Evolutionary conservation across 176 grass and related monocot genomes (phyloP).

Genomic region (Bothriochloa decipiens): DNA sequence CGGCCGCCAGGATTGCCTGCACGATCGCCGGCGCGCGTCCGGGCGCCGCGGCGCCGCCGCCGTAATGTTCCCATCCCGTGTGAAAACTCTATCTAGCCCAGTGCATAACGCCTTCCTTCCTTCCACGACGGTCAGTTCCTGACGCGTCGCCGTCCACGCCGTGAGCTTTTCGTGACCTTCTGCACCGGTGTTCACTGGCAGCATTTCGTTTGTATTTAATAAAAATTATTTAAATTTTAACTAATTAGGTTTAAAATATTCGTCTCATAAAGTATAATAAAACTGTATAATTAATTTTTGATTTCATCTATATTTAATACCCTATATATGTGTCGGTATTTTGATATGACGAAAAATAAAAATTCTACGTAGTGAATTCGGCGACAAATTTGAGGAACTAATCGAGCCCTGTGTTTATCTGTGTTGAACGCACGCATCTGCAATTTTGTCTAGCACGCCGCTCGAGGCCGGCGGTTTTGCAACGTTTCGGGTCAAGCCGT

Average conservation of each 20-base stretch:
- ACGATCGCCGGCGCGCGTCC: not conserved
- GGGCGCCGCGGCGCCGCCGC: not conserved
- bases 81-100: not conserved
- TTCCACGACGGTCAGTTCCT: not conserved
- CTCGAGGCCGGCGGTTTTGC: not conserved
- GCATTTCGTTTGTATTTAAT: no score
- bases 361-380: no score
- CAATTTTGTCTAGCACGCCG: not conserved
- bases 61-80: not conserved
- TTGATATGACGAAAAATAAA: no score
- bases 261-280: no score
- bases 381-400: no score
- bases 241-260: no score
- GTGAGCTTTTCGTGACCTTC: not conserved
- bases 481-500: no score
- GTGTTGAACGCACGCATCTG: slow-evolving; percentile 4
- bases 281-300: no score
- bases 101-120: not conserved
- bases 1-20: slow-evolving; percentile 10
- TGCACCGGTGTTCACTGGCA: not conserved
- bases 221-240: no score
- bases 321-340: no score
- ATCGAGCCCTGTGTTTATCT: not conserved
- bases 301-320: no score
- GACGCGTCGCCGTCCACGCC: not conserved